Evolutionary conservation across 495 filamentous ascomycete genomes (phyloP).

Genomic region (Clohesyomyces aquaticus): DNA sequence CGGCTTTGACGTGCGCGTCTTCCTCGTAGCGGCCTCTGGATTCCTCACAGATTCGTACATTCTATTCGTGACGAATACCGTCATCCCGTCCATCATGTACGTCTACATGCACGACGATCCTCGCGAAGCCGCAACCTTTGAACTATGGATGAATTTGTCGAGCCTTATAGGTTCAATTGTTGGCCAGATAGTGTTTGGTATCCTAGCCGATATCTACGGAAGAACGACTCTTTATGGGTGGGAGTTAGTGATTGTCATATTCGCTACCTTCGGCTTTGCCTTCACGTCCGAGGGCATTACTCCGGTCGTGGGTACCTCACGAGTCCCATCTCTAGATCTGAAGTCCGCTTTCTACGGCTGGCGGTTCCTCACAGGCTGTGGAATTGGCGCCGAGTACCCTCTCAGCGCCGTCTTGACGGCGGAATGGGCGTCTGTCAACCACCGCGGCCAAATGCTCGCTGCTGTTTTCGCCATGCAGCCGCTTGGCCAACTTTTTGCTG

Average conservation of each 20-base stretch:
- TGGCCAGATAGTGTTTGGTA: slow-evolving; percentile 66
- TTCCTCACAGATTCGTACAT: slow-evolving; percentile 73
- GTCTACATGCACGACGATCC: slow-evolving; percentile 62
- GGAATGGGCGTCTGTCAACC: slow-evolving; percentile 64
- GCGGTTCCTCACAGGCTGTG: slow-evolving; percentile 36
- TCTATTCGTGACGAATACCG: slow-evolving; percentile 70
- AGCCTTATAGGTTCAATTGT: slow-evolving; percentile 62
- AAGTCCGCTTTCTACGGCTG: slow-evolving; percentile 27
- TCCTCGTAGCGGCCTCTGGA: slow-evolving; percentile 62
- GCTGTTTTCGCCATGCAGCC: slow-evolving; percentile 70
- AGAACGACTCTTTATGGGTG: slow-evolving; percentile 66
- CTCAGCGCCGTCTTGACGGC: slow-evolving; percentile 62
- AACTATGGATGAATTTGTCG: slow-evolving; percentile 60
- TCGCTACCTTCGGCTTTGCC: slow-evolving; percentile 60
- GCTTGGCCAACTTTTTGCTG: slow-evolving; percentile 64
- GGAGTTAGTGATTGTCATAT: slow-evolving; percentile 62
- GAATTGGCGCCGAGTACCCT: slow-evolving; percentile 62
- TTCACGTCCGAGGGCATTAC: slow-evolving; percentile 15
- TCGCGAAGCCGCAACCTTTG: slow-evolving; percentile 39
- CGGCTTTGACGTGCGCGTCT: slow-evolving; percentile 26
- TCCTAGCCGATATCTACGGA: slow-evolving; percentile 64
- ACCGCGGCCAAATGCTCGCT: slow-evolving; percentile 66
- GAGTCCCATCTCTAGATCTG: slow-evolving; percentile 24
- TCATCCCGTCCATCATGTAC: slow-evolving; percentile 63
- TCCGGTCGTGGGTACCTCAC: no score